A percentile compares a stretch with the other conserved stretches of the same genome.
Conservation (phyloP, 768 basidiomycete species). For the Pluteus cervinus region DNA sequence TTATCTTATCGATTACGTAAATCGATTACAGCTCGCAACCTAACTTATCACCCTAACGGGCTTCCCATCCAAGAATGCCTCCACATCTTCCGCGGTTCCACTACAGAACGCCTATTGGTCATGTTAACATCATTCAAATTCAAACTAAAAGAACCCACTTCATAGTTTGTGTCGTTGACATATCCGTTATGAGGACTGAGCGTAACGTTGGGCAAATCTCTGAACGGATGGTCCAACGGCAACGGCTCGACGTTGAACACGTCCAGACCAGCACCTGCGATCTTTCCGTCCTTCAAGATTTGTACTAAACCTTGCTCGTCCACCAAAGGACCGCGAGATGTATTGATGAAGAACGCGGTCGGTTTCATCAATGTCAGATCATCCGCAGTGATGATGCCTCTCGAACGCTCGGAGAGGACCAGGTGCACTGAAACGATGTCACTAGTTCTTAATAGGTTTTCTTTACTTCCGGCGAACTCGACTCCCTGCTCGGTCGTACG, state of each 20-base stretch:
- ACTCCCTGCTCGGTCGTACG: constrained; percentile 48
- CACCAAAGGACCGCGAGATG: constrained; percentile 59
- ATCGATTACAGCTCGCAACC: too few relatives aligned
- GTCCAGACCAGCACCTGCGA: constrained; percentile 59
- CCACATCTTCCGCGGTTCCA: constrained; percentile 55
- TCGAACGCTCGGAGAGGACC: constrained; percentile 46
- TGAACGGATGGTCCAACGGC: constrained; percentile 47
- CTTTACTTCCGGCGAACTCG: constrained; percentile 41
- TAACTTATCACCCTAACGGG: constrained; percentile 16
- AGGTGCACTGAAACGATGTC: constrained; percentile 62
- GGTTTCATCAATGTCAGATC: constrained; percentile 53
- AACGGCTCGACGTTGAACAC: constrained; percentile 66
- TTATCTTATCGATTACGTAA: too few relatives aligned
- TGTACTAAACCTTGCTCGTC: constrained; percentile 51
- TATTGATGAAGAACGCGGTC: constrained; percentile 58
- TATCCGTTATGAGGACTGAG: constrained; percentile 62
- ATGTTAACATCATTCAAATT: too few relatives aligned
- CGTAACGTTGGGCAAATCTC: constrained; percentile 46
- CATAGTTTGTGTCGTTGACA: constrained; percentile 44
- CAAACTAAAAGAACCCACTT: constrained; percentile 30
- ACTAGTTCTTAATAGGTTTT: constrained; percentile 43
- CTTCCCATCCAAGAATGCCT: constrained; percentile 41
- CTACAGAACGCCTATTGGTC: constrained; percentile 47
- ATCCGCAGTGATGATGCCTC: constrained; percentile 36
- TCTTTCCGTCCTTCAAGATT: constrained; percentile 35